A percentile compares a stretch with the other conserved stretches of the same genome.
phyloP scores from a whole-genome alignment of 2,329 filamentous ascomycete species.

The Diaporthe sp. region DNA sequence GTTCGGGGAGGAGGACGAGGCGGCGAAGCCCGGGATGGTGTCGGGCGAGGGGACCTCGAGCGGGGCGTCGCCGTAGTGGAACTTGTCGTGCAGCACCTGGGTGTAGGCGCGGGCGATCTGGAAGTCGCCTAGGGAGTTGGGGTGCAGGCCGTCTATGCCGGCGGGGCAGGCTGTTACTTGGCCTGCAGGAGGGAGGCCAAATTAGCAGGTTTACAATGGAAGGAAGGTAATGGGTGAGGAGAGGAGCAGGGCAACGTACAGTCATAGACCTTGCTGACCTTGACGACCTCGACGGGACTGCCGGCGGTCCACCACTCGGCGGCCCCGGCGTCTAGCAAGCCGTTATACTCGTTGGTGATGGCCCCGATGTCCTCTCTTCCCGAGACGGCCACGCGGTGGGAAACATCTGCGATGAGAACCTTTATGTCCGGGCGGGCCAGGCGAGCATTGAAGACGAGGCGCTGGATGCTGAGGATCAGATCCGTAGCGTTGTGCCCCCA shows the following conservation, averaged over 20 bases:
- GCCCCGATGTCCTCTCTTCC: constrained; percentile 46
- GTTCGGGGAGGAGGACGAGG: not conserved
- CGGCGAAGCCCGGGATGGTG: constrained; percentile 5
- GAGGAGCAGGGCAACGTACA: constrained; percentile 42
- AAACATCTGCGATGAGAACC: constrained; percentile 50
- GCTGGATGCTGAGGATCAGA: constrained; percentile 44
- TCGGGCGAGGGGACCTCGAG: constrained; percentile 44
- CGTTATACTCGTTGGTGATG: constrained; percentile 48
- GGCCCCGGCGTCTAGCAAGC: constrained; percentile 44
- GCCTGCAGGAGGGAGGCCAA: constrained; percentile 29
- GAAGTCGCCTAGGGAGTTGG: constrained; percentile 56
- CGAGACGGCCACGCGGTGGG: constrained; percentile 44
- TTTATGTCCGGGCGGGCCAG: constrained; percentile 46
- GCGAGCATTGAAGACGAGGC: constrained; percentile 50
- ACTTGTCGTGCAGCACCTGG: constrained; percentile 46
- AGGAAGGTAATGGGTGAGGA: not conserved
- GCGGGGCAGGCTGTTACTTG: constrained; percentile 45
- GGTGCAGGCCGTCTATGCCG: constrained; percentile 58
- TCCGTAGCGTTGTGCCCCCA: constrained; percentile 42
- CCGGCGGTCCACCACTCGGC: constrained; percentile 44
- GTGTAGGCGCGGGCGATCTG: constrained; percentile 58
- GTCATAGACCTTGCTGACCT: constrained; percentile 50
- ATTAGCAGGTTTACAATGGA: not conserved
- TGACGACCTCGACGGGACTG: constrained; percentile 51
- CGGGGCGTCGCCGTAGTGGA: constrained; percentile 44